Evolutionary conservation across 805 yeast genomes (phyloP).

Genomic region (Millerozyma miso): DNA sequence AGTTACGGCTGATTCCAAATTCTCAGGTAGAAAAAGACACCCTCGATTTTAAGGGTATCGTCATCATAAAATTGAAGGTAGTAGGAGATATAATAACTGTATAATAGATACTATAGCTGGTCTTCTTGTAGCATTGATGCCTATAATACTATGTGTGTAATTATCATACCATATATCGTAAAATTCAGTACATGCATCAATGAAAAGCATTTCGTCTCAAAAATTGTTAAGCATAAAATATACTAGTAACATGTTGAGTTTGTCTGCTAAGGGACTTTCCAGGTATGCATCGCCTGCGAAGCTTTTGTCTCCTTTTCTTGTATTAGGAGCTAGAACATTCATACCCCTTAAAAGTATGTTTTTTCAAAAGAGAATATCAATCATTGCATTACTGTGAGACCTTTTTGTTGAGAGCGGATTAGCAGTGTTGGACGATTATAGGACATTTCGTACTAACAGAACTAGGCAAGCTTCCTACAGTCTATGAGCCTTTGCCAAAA

Average conservation of each 20-base stretch:
- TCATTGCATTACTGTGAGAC: too few relatives aligned
- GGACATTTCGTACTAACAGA: neutral
- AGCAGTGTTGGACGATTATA: too few relatives aligned
- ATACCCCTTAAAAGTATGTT: neutral
- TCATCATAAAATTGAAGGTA: too few relatives aligned
- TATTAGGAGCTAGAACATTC: neutral
- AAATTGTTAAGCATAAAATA: neutral
- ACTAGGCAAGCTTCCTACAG: conserved; percentile 20
- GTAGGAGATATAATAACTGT: too few relatives aligned
- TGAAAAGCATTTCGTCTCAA: neutral
- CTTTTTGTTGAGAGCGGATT: too few relatives aligned
- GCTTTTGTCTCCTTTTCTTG: neutral
- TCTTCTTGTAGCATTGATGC: too few relatives aligned
- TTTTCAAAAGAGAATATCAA: neutral
- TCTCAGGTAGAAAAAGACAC: conserved; percentile 72
- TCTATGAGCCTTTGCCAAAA: conserved; percentile 48
- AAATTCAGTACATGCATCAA: neutral
- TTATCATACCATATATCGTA: neutral
- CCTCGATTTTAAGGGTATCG: conserved; percentile 28
- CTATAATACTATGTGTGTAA: too few relatives aligned
- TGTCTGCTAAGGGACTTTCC: neutral
- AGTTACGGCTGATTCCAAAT: conserved; percentile 88
- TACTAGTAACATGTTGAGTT: neutral
- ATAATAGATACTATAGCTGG: too few relatives aligned
- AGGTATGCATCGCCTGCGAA: neutral